phyloP scores from a whole-genome alignment of 2,329 filamentous ascomycete genomes.

The Dothiorella sarmentorum region DNA sequence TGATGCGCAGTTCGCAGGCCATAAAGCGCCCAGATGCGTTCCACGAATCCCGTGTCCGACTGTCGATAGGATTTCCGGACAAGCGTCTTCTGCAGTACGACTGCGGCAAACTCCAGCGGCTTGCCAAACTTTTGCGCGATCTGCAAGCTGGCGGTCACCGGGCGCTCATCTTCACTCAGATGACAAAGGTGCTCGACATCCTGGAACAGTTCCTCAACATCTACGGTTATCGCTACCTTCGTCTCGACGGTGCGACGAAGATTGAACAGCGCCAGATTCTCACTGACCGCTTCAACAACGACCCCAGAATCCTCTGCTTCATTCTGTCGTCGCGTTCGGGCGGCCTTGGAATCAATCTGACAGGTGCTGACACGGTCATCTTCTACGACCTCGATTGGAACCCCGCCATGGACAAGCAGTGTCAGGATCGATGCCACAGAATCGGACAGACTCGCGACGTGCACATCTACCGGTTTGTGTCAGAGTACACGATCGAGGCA shows the following conservation, averaged over 20 bases:
- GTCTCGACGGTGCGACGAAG: slow-evolving; percentile 93
- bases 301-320: slow-evolving; percentile 87
- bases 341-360: slow-evolving; percentile 92
- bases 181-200: slow-evolving; percentile 98
- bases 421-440: slow-evolving; percentile 93
- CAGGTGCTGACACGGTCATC: slow-evolving; percentile 94
- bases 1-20: slow-evolving; percentile 51
- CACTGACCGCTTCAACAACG: slow-evolving; percentile 95
- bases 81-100: slow-evolving; percentile 96
- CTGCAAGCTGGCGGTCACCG: slow-evolving; percentile 88
- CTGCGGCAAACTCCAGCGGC: slow-evolving; percentile 89
- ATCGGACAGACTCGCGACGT: slow-evolving; percentile 97
- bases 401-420: slow-evolving; percentile 99
- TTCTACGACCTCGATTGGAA: slow-evolving; percentile 99
- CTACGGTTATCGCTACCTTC: slow-evolving; percentile 93
- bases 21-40: slow-evolving; percentile 65
- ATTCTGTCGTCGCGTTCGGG: slow-evolving; percentile 93
- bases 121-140: slow-evolving; percentile 80
- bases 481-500: slow-evolving; percentile 78
- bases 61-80: slow-evolving; percentile 95
- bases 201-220: slow-evolving; percentile 97
- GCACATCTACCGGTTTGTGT: slow-evolving; percentile 77
- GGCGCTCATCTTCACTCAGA: slow-evolving; percentile 97
- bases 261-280: slow-evolving; percentile 93
- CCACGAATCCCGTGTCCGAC: slow-evolving; percentile 86